A percentile compares a stretch with the other conserved stretches of the same genome.
phyloP scores from a whole-genome alignment of 169 alveolate species.

The Cyclospora cayetanensis region DNA sequence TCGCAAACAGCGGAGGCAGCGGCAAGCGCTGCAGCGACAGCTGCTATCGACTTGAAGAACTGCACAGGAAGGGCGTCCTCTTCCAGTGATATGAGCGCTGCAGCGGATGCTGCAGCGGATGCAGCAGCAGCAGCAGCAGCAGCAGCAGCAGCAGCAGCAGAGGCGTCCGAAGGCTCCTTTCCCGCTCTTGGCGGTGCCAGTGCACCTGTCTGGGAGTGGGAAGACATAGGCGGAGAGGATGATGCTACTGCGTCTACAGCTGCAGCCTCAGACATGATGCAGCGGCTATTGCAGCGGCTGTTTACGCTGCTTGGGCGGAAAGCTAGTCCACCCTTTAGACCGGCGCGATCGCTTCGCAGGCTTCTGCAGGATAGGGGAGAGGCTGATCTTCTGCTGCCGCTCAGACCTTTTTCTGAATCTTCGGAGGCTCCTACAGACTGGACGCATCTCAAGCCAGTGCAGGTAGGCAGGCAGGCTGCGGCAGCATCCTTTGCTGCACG shows the following conservation, averaged over 20 bases:
- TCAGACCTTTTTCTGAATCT: not conserved
- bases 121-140: conserved; percentile 5
- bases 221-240: too few relatives aligned
- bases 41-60: not conserved
- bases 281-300: conserved; percentile 2
- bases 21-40: not conserved
- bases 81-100: not conserved
- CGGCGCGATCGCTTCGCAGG: not conserved
- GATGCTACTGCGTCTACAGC: too few relatives aligned
- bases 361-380: conserved; percentile 15
- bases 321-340: not conserved
- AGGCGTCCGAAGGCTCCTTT: too few relatives aligned
- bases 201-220: too few relatives aligned
- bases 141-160: conserved; percentile 12
- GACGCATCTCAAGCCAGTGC: not conserved
- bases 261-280: not conserved
- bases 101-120: not conserved
- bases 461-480: not conserved
- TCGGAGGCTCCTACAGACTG: not conserved
- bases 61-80: not conserved
- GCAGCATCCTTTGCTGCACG: too few relatives aligned
- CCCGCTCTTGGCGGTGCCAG: too few relatives aligned
- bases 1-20: not conserved
- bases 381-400: not conserved
- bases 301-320: not conserved